These are phyloP conservation scores for Penicillium arizonense DNA, from an alignment of 495 filamentous ascomycete genomes.

Conservation along the genomic window DNA sequence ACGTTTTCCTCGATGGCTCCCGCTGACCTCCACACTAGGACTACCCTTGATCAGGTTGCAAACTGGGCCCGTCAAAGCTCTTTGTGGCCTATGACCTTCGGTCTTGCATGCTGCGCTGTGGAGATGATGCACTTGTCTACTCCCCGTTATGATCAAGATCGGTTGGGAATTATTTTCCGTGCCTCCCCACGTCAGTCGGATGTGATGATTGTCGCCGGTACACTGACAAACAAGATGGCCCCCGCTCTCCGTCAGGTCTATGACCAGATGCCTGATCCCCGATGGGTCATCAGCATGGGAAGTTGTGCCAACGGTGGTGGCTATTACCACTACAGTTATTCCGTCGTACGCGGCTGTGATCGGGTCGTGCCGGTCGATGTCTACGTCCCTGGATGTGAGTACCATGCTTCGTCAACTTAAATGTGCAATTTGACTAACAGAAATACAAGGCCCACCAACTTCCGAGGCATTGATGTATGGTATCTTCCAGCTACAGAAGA, in stretches of 20 bases:
- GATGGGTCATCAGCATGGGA: conserved; percentile 95
- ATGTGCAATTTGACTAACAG: conserved; percentile 19
- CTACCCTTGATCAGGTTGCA: conserved; percentile 84
- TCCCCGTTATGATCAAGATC: conserved; percentile 94
- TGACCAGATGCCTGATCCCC: conserved; percentile 96
- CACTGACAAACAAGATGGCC: conserved; percentile 97
- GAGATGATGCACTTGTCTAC: conserved; percentile 99
- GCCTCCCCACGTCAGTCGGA: conserved; percentile 93
- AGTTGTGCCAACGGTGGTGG: conserved; percentile 94
- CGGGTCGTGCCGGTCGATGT: conserved; percentile 93
- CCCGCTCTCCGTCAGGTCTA: conserved; percentile 93
- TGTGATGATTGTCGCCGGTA: conserved; percentile 97
- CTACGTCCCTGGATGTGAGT: conserved; percentile 86
- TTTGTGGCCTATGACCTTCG: conserved; percentile 97
- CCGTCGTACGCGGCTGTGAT: conserved; percentile 87
- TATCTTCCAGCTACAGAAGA: conserved; percentile 90
- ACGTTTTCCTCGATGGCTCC: neutral
- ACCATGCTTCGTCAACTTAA: neutral
- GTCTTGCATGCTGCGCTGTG: conserved; percentile 92
- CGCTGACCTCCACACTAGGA: conserved; percentile 49
- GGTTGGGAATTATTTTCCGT: conserved; percentile 95
- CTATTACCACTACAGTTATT: conserved; percentile 97
- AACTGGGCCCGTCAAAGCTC: conserved; percentile 96
- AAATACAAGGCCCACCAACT: conserved; percentile 65
- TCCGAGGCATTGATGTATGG: conserved; percentile 93